Base-by-base conservation (phyloP, 2,329 filamentous ascomycete species). In the Nannizzia gypsea region DNA sequence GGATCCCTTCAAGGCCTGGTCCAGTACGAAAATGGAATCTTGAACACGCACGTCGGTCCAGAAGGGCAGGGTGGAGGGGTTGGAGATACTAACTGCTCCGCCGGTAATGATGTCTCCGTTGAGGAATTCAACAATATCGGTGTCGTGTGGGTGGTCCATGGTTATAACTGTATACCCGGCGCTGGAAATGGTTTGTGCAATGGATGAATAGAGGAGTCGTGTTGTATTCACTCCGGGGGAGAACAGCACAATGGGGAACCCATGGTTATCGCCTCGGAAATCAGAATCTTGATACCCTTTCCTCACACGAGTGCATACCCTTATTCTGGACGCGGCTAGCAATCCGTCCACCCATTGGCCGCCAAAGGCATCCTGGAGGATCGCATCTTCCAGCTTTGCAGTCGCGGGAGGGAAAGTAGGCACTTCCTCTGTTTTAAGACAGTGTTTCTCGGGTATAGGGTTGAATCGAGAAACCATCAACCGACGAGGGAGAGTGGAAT, bases 121-220 rank as follows among this genome's bases (percentile, higher is more conserved):
- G 2, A 64, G 67, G 26, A 64, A 68, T 46, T 65, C 65, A 6
- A 68, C 65, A 20, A 63, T 57, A 22, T 38, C 22, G 5, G 63
- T 56, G 34, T 68, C 67, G 48, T 66, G 64, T 1, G 66, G 64
- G 46, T 66, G 64, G 52, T 68, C 66, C 8, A 68, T 60, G 17
- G 60, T 26, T 15, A 64, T 55, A 4, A 62, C 59, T 1, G 58
- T 62, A 36, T 61, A 64, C 6, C 63, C 61, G 1, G 28, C 40
- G 31, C 61, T 60, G n/a, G 60, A 50, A 22, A 62, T 57, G 3
- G 44, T 56, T 34, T 61, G 63, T 1, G 48, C 59, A 2, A 62
- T n/a, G 13, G 55, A 61, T 17, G 61, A 63, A 9, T 59, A 59
- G 4, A 36, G 26, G 5, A 60, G 58, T 5, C 62, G 58, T 11